Percentiles rank a stretch among this genome's conserved stretches.
phyloP scores from a whole-genome alignment of 805 yeast genomes.

The Tetrapisispora pingtungensis region DNA sequence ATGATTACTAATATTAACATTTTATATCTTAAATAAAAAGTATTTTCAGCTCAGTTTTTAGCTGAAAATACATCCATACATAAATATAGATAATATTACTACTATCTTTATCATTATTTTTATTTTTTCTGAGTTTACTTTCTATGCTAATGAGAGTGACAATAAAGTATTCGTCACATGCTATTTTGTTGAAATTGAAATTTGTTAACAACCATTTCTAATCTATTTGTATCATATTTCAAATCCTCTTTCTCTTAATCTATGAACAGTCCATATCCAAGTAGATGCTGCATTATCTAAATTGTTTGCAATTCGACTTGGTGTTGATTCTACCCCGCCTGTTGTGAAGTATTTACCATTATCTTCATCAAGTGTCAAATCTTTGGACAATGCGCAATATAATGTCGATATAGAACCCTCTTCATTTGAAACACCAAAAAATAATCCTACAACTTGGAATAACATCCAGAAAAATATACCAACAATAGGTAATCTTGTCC shows the following conservation, averaged over 20 bases:
- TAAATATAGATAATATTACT: too few relatives aligned
- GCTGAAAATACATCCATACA: too few relatives aligned
- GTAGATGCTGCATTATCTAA: conserved; percentile 54
- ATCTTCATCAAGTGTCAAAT: conserved; percentile 39
- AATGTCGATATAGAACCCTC: conserved; percentile 61
- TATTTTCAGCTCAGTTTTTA: too few relatives aligned
- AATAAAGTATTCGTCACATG: too few relatives aligned
- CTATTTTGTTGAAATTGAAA: too few relatives aligned
- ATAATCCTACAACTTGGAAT: conserved; percentile 57
- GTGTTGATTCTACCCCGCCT: conserved; percentile 45
- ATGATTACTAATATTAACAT: neutral
- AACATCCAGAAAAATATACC: conserved; percentile 65
- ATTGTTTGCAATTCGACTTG: conserved; percentile 50
- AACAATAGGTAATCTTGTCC: conserved; percentile 69
- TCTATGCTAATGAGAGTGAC: too few relatives aligned
- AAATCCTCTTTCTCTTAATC: conserved; percentile 45
- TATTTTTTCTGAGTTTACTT: too few relatives aligned
- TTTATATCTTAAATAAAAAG: too few relatives aligned
- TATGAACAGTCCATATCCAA: conserved; percentile 71
- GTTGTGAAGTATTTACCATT: conserved; percentile 63
- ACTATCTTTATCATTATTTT: too few relatives aligned
- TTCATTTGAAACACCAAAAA: conserved; percentile 64
- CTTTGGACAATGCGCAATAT: conserved; percentile 48
- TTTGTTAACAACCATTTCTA: too few relatives aligned
- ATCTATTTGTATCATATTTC: neutral